These are phyloP conservation scores for Primulina huaijiensis DNA, from an alignment of 257 asterid genomes.

Conservation along the genomic window DNA sequence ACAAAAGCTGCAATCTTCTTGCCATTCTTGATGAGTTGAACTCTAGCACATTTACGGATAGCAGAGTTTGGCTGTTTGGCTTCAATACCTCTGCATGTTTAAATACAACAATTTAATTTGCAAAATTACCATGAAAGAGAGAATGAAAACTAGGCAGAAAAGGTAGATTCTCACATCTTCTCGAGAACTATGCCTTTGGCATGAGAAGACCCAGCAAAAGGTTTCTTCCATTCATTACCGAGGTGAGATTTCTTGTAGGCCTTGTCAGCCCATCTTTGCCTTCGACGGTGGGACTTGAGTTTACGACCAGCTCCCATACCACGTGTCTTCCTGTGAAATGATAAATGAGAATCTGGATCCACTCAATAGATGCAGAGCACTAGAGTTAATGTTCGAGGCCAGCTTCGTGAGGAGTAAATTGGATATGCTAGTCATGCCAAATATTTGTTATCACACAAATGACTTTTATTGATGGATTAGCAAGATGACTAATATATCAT, in stretches of 20 bases:
- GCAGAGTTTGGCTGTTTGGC: constrained; percentile 83
- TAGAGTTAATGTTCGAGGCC: background rate
- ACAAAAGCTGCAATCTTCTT: constrained; percentile 84
- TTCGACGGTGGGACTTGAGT: constrained; percentile 60
- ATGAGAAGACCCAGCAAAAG: constrained; percentile 70
- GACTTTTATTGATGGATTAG: background rate
- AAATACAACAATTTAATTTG: constrained; percentile 3
- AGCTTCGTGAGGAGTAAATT: background rate
- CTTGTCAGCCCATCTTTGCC: constrained; percentile 68
- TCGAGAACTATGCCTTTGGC: constrained; percentile 76
- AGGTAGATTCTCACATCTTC: constrained; percentile 40
- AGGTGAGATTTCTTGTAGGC: constrained; percentile 67
- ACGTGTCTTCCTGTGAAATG: constrained; percentile 47
- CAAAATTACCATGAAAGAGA: background rate
- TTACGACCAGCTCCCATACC: constrained; percentile 83
- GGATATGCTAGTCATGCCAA: background rate
- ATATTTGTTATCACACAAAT: background rate
- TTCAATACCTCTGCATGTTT: constrained; percentile 56
- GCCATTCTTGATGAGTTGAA: constrained; percentile 77
- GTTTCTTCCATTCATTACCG: constrained; percentile 73
- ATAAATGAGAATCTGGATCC: background rate
- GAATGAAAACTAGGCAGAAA: background rate
- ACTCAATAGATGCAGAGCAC: background rate
- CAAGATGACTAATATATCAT: background rate
- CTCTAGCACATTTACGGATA: constrained; percentile 72